Percentiles rank a stretch among this genome's conserved stretches.
Evolutionary conservation across 768 basidiomycete genomes (phyloP).

Genomic region (Kwoniella sp.): DNA sequence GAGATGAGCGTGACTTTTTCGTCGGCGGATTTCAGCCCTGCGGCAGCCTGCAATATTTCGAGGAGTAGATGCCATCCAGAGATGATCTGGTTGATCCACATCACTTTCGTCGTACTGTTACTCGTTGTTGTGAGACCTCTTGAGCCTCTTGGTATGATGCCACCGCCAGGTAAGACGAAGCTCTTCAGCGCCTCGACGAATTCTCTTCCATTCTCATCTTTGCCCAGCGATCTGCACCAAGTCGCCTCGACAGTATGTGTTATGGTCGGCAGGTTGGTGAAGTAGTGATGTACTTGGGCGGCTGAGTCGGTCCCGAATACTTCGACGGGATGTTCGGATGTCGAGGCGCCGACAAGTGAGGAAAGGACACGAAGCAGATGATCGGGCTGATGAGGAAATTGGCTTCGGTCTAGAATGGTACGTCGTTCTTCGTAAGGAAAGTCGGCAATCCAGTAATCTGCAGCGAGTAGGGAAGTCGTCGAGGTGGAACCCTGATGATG

Average conservation of each 20-base stretch:
- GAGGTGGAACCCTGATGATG: constrained; percentile 64
- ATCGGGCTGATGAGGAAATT: constrained; percentile 78
- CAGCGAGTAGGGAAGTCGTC: constrained; percentile 65
- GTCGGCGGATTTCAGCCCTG: constrained; percentile 23
- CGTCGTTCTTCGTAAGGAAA: constrained; percentile 69
- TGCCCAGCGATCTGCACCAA: constrained; percentile 69
- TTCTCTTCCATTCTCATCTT: constrained; percentile 63
- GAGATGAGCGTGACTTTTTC: not conserved
- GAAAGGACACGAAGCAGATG: constrained; percentile 73
- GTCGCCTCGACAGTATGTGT: constrained; percentile 70
- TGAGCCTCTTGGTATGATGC: constrained; percentile 68
- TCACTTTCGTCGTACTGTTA: constrained; percentile 65
- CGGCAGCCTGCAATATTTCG: constrained; percentile 66
- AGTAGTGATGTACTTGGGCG: constrained; percentile 73
- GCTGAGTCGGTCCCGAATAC: constrained; percentile 60
- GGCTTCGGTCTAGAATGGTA: constrained; percentile 78
- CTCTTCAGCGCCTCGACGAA: constrained; percentile 58
- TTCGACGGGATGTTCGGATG: constrained; percentile 8
- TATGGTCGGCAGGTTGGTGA: constrained; percentile 71
- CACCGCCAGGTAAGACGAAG: constrained; percentile 62
- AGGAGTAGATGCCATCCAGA: constrained; percentile 84
- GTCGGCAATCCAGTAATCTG: constrained; percentile 81
- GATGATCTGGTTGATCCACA: constrained; percentile 74
- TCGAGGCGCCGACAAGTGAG: constrained; percentile 63
- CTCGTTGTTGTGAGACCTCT: constrained; percentile 69